Base-by-base conservation (phyloP, 495 filamentous ascomycete genomes). In the Hypoxylon perforatum region DNA sequence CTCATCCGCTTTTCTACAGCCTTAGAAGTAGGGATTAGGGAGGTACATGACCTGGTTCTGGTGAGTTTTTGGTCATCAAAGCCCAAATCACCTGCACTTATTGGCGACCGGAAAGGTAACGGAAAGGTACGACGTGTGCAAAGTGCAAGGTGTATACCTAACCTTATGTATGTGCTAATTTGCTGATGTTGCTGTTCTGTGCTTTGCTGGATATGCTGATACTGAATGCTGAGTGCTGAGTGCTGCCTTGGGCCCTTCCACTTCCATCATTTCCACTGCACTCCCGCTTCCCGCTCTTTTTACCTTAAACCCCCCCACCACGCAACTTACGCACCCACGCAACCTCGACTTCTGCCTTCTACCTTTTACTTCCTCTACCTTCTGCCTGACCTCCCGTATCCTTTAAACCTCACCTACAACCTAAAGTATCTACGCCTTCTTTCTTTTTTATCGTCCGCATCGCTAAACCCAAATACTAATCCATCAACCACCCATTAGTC, bases 31-130 rank as follows among this genome's bases (percentile, higher is more conserved):
- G n/a, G n/a, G n/a, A 33, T 61, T 12, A 33, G 17, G 30, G 12
- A 56, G 25, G 41, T 48, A 56, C 36, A 57, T 33, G 22, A 30
- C 17, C 30, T 42, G 36, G 41, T 56, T 39, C 51, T 14, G 45
- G 36, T 63, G 60, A 55, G 35, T 3, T 41, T 55, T 65, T 61
- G 65, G 64, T 67, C 64, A 67, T 69, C 54, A 49, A 63, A 58
- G 58, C 59, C n/a, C 58, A 50, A 61, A 57, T 61, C 68, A 65
- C 55, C 50, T 65, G 46, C 41, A 18, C 38, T 7, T 28, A 28
- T 7, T 28, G 25, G 25, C 46, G 14, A 15, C 38, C 42, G 39
- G 39, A 42, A 42, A 42, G 39, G 39, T 42, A 28, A n/a, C n/a
- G n/a, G n/a, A n/a, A 14, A 8, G 15, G 12, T 39, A 14, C 30